These are phyloP conservation scores for Peronospora farinosa DNA, from an alignment of 352 stramenopile species.

Conservation along the genomic window DNA sequence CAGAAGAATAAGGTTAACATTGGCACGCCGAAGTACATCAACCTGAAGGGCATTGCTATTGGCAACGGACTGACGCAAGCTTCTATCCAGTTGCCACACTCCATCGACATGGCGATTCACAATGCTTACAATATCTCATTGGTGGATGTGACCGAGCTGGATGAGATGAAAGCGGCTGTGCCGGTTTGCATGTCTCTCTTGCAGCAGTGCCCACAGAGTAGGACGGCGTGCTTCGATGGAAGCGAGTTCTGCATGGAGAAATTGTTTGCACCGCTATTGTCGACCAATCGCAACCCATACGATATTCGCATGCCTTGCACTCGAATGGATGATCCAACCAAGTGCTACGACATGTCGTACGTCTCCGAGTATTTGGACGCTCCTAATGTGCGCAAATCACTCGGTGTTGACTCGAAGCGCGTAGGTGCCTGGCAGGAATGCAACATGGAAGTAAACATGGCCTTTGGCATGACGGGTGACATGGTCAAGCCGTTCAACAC, in stretches of 20 bases:
- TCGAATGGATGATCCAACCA: constrained; percentile 27
- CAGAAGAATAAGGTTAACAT: constrained; percentile 37
- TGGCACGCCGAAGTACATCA: constrained; percentile 23
- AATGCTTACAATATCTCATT: constrained; percentile 64
- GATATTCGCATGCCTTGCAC: constrained; percentile 49
- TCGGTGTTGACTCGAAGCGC: constrained; percentile 34
- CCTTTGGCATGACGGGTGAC: constrained; percentile 78
- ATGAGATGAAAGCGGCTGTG: constrained; percentile 33
- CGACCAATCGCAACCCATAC: constrained; percentile 41
- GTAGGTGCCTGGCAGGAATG: constrained; percentile 81
- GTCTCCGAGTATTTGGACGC: constrained; percentile 74
- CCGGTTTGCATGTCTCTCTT: constrained; percentile 26
- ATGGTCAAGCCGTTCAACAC: constrained; percentile 88
- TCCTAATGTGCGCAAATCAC: constrained; percentile 33
- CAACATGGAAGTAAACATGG: constrained; percentile 87
- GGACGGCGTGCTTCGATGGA: constrained; percentile 38
- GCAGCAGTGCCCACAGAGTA: constrained; percentile 34
- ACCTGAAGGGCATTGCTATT: constrained; percentile 46
- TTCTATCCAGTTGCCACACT: constrained; percentile 34
- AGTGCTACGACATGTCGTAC: constrained; percentile 56
- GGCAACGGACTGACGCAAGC: constrained; percentile 50
- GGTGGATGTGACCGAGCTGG: constrained; percentile 27
- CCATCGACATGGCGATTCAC: constrained; percentile 46
- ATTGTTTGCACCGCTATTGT: constrained; percentile 38
- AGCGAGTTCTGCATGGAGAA: constrained; percentile 46